Percentiles rank a stretch among this genome's conserved stretches.
phyloP scores from a whole-genome alignment of 805 yeast species.

The Debaryomyces hansenii region DNA sequence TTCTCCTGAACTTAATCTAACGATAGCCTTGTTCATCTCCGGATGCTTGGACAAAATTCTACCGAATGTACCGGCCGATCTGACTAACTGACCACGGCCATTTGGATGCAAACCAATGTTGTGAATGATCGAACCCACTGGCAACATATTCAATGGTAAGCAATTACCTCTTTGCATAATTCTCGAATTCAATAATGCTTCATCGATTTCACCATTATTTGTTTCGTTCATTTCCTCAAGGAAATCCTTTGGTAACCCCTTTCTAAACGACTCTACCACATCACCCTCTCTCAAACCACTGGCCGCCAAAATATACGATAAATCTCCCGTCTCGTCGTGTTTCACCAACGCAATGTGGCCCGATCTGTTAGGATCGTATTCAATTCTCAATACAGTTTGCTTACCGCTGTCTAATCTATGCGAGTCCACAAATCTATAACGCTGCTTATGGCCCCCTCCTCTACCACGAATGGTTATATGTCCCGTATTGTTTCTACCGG shows the following conservation, averaged over 20 bases:
- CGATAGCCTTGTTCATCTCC: conserved; percentile 67
- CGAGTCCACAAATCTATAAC: conserved; percentile 82
- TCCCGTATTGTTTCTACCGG: conserved; percentile 91
- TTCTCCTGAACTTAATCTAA: conserved; percentile 88
- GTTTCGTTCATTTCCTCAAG: conserved; percentile 64
- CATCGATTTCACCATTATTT: conserved; percentile 82
- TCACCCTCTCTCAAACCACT: conserved; percentile 95
- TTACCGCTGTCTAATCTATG: conserved; percentile 65
- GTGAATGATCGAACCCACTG: conserved; percentile 90
- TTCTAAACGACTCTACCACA: conserved; percentile 80
- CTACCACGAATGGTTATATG: conserved; percentile 88
- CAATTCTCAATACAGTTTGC: conserved; percentile 82
- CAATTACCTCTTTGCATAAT: conserved; percentile 94
- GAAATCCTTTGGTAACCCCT: conserved; percentile 79
- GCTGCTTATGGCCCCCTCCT: conserved; percentile 95
- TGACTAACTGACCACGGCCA: conserved; percentile 83
- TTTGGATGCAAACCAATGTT: conserved; percentile 73
- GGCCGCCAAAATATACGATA: conserved; percentile 84
- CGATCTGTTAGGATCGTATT: conserved; percentile 92
- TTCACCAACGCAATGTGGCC: conserved; percentile 87
- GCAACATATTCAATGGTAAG: conserved; percentile 87
- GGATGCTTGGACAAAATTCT: conserved; percentile 79
- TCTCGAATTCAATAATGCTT: conserved; percentile 82
- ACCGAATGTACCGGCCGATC: conserved; percentile 94
- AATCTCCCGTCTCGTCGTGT: conserved; percentile 58